Base-by-base conservation (phyloP, 129 eudicot species). In the Silybum marianum region DNA sequence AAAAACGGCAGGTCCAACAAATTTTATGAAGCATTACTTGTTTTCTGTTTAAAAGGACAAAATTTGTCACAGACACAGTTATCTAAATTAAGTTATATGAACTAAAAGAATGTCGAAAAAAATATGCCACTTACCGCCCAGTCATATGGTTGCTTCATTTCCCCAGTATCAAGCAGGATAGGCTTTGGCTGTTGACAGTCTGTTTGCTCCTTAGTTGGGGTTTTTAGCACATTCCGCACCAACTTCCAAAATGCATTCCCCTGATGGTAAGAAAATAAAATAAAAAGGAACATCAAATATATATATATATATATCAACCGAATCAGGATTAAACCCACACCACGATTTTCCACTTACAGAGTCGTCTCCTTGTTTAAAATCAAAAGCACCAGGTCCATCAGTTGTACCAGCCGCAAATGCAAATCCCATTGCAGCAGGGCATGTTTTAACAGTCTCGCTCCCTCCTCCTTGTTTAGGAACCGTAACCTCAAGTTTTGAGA, bases 371-470 rank as follows among this genome's bases (percentile, higher is more conserved):
- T 96, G 99, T 84, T 74, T 91, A 75, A 96, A 96, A 80, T 96
- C 99, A 87, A 96, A 96, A 62, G 99, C 99, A 69, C 99, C 99
- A 7, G 99, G 99, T 46, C 99, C 99, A 85, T 96, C 99, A 21
- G 99, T 96, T 38, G 99, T 96, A 81, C 99, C 99, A 68, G 99
- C 99, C 67, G 98, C 99, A 91, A 96, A 96, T 63, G 92, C 99
- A 83, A 96, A 96, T 21, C 99, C 99, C 99, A 96, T 89, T 48
- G 99, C 97, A 71, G 99, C 99, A 51, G 99, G 99, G 83, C 99
- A 96, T 28, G 99, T 96, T 84, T 88, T 90, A 42, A 93, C 95
- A 30, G 71, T 85, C 40, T 90, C 84, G 74, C 72, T 86, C 38
- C 90, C 92, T 34, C 95, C 98, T 60, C 91, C 93, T 65, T 88